phyloP scores from a whole-genome alignment of 352 stramenopile species.

The Globisporangium spinosum region DNA sequence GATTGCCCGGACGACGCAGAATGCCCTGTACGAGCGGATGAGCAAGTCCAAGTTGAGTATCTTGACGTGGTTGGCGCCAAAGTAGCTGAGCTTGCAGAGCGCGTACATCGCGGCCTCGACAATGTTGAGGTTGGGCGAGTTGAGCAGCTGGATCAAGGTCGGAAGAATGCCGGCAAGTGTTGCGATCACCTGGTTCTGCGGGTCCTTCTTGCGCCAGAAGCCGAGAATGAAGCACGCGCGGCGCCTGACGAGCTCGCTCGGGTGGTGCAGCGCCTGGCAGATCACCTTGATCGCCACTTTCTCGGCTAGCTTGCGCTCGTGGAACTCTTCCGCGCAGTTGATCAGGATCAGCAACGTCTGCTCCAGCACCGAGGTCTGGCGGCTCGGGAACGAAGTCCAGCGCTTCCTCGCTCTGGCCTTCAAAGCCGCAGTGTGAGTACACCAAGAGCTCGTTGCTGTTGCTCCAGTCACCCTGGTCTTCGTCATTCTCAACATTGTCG shows the following conservation, averaged over 20 bases:
- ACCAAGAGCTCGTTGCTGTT: conserved; percentile 12
- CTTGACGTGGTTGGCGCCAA: conserved; percentile 61
- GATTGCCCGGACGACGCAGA: conserved; percentile 31
- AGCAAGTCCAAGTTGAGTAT: conserved; percentile 58
- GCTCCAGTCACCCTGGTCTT: conserved; percentile 6
- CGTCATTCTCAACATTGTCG: conserved; percentile 8
- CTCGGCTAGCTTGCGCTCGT: conserved; percentile 34
- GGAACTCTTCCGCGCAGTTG: conserved; percentile 59
- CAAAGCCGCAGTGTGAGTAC: conserved; percentile 10
- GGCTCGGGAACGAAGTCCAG: conserved; percentile 56
- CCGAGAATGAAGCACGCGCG: conserved; percentile 68
- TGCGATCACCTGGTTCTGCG: conserved; percentile 40
- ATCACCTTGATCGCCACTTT: conserved; percentile 54
- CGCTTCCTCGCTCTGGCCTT: conserved; percentile 24
- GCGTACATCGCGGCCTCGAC: conserved; percentile 61
- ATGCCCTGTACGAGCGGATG: conserved; percentile 45
- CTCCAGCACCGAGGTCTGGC: conserved; percentile 58
- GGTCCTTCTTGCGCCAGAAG: conserved; percentile 57
- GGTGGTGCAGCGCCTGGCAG: conserved; percentile 47
- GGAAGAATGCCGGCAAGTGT: conserved; percentile 40
- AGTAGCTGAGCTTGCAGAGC: conserved; percentile 60
- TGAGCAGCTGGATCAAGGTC: conserved; percentile 56
- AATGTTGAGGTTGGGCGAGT: conserved; percentile 49
- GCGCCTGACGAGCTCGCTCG: conserved; percentile 65
- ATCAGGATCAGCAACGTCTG: conserved; percentile 64